Base-by-base conservation (phyloP, 352 stramenopile species). In the Phytopythium boreale region DNA sequence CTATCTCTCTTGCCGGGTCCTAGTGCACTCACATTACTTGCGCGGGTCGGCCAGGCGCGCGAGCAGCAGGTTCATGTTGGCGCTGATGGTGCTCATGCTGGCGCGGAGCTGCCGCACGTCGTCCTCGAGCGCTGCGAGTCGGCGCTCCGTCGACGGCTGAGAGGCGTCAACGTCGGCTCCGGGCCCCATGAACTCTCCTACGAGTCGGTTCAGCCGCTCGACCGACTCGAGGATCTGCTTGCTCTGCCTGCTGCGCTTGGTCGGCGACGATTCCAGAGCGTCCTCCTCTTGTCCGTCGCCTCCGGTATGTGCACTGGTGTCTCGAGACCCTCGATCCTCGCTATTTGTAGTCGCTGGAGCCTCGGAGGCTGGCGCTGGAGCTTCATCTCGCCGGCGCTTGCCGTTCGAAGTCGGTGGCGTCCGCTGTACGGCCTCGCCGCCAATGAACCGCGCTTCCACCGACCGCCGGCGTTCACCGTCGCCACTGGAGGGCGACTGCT, bases 221-320 rank as follows among this genome's bases (percentile, higher is more conserved):
- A 67, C 53, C n/a, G 52, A 67, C 61, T 67, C 52, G 20, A 62
- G 37, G 31, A 62, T 67, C 52, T 67, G 39, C 7, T 34, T 39
- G 36, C 61, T 58, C 47, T 58, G 52, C 34, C 34, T 14, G 24
- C 55, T 47, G 55, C 55, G 36, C 36, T 49, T 60, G 36, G 8
- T 22, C 7, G 24, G 36, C 26, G 29, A 24, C 19, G 29, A 17
- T 27, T 58, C 51, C 20, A 7, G 19, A 1, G 36, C 36, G n/a
- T 49, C 55, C 0, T 17, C 6, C 12, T 37, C 34, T 34, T 15
- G n/a, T n/a, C n/a, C n/a, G n/a, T n/a, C n/a, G n/a, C n/a, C n/a
- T n/a, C n/a, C n/a, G n/a, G n/a, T n/a, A n/a, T n/a, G n/a, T n/a
- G n/a, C n/a, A n/a, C n/a, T n/a, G n/a, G n/a, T n/a, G n/a, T n/a